Percentiles rank a stretch among this genome's conserved stretches.
Evolutionary conservation across 192 early-diverging fungal genomes (phyloP).

Genomic region (Ambispora gerdemannii): DNA sequence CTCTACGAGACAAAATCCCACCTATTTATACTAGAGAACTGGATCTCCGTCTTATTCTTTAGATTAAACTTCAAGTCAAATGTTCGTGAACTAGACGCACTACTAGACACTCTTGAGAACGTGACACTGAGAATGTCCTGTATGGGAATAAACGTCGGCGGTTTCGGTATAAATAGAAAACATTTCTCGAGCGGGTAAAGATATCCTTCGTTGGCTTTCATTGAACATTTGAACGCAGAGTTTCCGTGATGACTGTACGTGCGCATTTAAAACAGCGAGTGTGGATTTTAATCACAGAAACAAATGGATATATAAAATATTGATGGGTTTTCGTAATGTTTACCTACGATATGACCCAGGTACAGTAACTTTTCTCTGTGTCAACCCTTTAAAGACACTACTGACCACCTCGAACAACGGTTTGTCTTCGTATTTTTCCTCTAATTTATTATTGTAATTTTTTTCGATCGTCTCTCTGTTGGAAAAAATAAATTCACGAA

Average conservation of each 20-base stretch:
- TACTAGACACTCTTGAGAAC: conserved; percentile 58
- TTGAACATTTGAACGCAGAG: conserved; percentile 86
- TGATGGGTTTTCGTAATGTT: neutral
- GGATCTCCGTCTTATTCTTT: conserved; percentile 70
- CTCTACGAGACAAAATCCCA: neutral
- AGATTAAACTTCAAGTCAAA: conserved; percentile 95
- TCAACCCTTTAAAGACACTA: conserved; percentile 79
- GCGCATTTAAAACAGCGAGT: neutral
- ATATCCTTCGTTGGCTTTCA: conserved; percentile 95
- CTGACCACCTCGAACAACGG: conserved; percentile 82
- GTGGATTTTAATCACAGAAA: neutral
- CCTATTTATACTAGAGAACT: conserved; percentile 85
- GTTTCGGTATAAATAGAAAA: conserved; percentile 94
- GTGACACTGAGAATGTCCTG: conserved; percentile 82
- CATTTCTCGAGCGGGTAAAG: conserved; percentile 92
- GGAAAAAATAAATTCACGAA: neutral
- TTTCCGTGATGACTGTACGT: conserved; percentile 66
- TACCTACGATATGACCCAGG: conserved; percentile 53
- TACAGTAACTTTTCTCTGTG: conserved; percentile 70
- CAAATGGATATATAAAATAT: neutral
- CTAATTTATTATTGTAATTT: conserved; percentile 72
- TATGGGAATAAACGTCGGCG: conserved; percentile 82
- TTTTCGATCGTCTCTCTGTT: conserved; percentile 59
- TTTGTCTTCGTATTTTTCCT: conserved; percentile 83
- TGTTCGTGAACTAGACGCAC: conserved; percentile 63